Evolutionary conservation across 2,329 filamentous ascomycete species (phyloP).

Genomic region (Botrytis fragariae): DNA sequence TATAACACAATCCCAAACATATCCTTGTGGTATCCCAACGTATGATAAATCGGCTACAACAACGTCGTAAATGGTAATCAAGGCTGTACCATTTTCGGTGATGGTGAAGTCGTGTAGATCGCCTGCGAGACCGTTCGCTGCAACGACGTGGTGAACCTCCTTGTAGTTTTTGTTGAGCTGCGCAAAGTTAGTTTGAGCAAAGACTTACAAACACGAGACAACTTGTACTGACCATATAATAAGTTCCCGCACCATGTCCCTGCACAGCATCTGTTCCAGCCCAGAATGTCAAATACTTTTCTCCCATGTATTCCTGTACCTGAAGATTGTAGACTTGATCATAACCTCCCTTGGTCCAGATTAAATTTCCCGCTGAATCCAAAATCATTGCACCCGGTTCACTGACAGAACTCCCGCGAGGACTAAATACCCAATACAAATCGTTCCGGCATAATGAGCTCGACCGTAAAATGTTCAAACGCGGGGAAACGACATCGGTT

Average conservation of each 20-base stretch:
- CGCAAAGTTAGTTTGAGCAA: conserved; percentile 8
- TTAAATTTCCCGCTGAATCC: conserved; percentile 44
- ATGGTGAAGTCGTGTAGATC: conserved; percentile 52
- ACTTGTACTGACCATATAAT: conserved; percentile 45
- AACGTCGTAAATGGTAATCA: conserved; percentile 55
- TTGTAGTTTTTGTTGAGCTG: conserved; percentile 36
- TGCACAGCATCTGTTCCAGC: conserved; percentile 47
- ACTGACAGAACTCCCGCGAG: conserved; percentile 38
- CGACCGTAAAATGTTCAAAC: conserved; percentile 37
- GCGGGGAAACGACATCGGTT: conserved; percentile 39
- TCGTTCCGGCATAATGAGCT: conserved; percentile 42
- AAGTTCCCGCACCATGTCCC: conserved; percentile 47
- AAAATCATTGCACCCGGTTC: conserved; percentile 45
- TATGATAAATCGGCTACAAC: conserved; percentile 45
- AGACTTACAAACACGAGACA: not conserved
- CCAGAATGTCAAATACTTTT: conserved; percentile 50
- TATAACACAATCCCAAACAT: conserved; percentile 56
- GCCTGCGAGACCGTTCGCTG: conserved; percentile 31
- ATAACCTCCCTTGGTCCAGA: conserved; percentile 44
- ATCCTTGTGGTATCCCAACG: conserved; percentile 47
- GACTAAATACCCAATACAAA: conserved; percentile 43
- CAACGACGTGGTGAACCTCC: conserved; percentile 41
- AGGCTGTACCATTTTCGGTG: conserved; percentile 50
- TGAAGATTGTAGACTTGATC: conserved; percentile 46
- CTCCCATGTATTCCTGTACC: conserved; percentile 45